These are phyloP conservation scores for Phoma sp. DNA, from an alignment of 2,329 filamentous ascomycete species.

Conservation along the genomic window DNA sequence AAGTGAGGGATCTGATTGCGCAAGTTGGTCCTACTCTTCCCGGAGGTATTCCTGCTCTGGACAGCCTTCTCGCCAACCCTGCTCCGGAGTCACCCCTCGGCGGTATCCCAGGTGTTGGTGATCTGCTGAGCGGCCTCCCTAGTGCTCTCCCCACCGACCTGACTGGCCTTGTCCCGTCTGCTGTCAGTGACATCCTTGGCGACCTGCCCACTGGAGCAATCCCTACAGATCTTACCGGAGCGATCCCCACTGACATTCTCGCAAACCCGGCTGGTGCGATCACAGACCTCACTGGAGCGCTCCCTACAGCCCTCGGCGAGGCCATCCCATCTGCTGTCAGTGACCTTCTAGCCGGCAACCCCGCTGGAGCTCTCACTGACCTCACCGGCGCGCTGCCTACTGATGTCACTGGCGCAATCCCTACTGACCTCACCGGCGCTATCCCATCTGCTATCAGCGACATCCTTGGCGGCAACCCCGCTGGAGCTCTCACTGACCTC, in stretches of 20 bases:
- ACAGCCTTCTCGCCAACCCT: conserved; percentile 6
- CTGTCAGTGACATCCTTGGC: not conserved
- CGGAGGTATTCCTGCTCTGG: conserved; percentile 16
- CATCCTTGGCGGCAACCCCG: not conserved
- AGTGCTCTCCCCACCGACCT: not conserved
- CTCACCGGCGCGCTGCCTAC: not conserved
- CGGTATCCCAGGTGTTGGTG: not conserved
- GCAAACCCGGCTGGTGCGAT: too few species aligned
- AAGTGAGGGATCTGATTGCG: conserved; percentile 13
- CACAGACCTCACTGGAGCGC: not conserved
- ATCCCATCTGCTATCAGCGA: not conserved
- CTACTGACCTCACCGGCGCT: not conserved
- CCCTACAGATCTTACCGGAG: not conserved
- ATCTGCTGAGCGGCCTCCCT: not conserved
- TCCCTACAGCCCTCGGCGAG: not conserved
- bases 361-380: too few species aligned
- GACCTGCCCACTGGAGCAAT: not conserved
- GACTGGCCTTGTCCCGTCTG: too few species aligned
- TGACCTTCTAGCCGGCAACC: not conserved
- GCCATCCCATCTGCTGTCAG: not conserved
- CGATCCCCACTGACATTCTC: not conserved
- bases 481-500: not conserved
- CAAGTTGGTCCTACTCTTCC: conserved; percentile 13
- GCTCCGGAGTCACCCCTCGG: not conserved
- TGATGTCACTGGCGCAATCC: not conserved